Percentiles rank a stretch among this genome's conserved stretches.
Evolutionary conservation across 2,329 filamentous ascomycete species (phyloP).

Genomic region (Pochonia chlamydosporia): DNA sequence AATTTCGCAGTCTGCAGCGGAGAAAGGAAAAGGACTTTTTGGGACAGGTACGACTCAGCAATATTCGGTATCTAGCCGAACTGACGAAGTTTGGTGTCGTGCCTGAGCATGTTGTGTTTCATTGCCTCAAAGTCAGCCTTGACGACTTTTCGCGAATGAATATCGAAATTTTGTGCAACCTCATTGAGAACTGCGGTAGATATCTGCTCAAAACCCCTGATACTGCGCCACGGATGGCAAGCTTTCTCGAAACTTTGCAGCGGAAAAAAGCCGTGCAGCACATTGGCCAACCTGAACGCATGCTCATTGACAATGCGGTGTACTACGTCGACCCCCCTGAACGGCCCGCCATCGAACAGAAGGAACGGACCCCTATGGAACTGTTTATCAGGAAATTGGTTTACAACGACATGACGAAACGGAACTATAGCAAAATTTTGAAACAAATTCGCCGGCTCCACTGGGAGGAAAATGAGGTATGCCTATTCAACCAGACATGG

Average conservation of each 20-base stretch:
- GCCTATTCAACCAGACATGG: slow-evolving; percentile 7
- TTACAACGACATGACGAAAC: slow-evolving; percentile 89
- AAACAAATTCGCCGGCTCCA: slow-evolving; percentile 94
- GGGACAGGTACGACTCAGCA: slow-evolving; percentile 86
- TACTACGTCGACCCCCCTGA: slow-evolving; percentile 97
- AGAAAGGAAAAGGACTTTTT: slow-evolving; percentile 98
- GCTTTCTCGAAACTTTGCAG: slow-evolving; percentile 89
- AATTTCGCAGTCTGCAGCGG: slow-evolving; percentile 92
- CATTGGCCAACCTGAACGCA: slow-evolving; percentile 89
- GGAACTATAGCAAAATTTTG: slow-evolving; percentile 86
- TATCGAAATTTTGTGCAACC: slow-evolving; percentile 94
- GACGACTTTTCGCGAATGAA: slow-evolving; percentile 99
- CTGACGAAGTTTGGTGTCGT: slow-evolving; percentile 97
- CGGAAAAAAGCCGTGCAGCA: slow-evolving; percentile 95
- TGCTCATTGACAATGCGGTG: slow-evolving; percentile 96
- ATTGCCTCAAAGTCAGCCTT: slow-evolving; percentile 93
- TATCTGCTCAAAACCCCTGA: slow-evolving; percentile 91
- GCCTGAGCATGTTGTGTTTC: slow-evolving; percentile 97
- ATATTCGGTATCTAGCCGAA: slow-evolving; percentile 96
- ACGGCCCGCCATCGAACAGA: slow-evolving; percentile 89
- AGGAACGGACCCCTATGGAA: slow-evolving; percentile 90
- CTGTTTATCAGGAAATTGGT: slow-evolving; percentile 88
- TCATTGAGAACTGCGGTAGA: slow-evolving; percentile 92
- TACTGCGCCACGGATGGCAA: slow-evolving; percentile 86
- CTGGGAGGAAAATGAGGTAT: slow-evolving; percentile 87